phyloP scores from a whole-genome alignment of 129 eudicot genomes.

The Scalesia atractyloides region DNA sequence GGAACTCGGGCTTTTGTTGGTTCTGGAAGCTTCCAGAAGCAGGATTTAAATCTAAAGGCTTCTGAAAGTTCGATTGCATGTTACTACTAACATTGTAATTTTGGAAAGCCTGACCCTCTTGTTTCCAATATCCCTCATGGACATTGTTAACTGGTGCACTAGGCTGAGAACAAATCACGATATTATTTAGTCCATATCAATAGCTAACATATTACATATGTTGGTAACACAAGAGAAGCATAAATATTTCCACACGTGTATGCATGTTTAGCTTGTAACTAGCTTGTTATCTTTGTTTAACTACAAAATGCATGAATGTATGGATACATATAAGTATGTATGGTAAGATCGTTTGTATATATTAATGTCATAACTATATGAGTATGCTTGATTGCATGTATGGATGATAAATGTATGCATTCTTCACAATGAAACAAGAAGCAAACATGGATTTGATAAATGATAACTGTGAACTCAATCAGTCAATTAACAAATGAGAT shows the following conservation, averaged over 20 bases:
- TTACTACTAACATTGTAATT: slow-evolving; percentile 45
- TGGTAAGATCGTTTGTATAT: not conserved
- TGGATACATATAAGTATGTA: slow-evolving; percentile 15
- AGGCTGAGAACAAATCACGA: slow-evolving; percentile 53
- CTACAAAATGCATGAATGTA: not conserved
- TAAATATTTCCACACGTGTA: not conserved
- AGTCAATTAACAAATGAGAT: not conserved
- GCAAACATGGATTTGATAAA: not conserved
- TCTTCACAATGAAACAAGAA: not conserved
- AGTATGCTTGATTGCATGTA: not conserved
- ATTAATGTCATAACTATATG: not conserved
- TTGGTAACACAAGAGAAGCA: slow-evolving; percentile 3
- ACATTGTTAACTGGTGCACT: slow-evolving; percentile 50
- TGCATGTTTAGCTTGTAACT: not conserved
- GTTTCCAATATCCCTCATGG: slow-evolving; percentile 86
- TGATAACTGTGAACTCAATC: not conserved
- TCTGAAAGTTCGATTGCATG: slow-evolving; percentile 46
- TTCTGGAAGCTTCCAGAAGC: slow-evolving; percentile 51
- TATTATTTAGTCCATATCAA: slow-evolving; percentile 25
- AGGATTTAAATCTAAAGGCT: slow-evolving; percentile 51
- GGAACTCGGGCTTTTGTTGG: slow-evolving; percentile 46
- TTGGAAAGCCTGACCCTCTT: slow-evolving; percentile 54
- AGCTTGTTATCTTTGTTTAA: slow-evolving; percentile 1
- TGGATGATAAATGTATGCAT: slow-evolving; percentile 6
- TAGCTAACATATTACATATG: not conserved